Evolutionary conservation across 2,329 filamentous ascomycete genomes (phyloP), one percentile per base, ranked within the genome.

Genomic region (Periconia sp.): DNA sequence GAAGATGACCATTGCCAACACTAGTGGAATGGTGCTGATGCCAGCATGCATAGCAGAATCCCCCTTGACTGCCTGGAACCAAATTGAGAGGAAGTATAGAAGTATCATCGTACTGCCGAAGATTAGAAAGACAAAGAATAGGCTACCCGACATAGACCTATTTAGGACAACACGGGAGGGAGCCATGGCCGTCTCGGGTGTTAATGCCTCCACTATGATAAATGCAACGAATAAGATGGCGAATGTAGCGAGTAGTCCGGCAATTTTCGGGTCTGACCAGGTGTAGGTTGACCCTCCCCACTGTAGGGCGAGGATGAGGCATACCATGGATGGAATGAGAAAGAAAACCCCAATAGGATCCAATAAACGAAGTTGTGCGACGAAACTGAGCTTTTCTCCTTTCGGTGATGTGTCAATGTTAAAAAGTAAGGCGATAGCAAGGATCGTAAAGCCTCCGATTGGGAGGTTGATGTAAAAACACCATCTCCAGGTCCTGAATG

Each of bases 401-500:
- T 7, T 31, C 22, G 17, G 18, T 11, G 19, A n/a, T 18, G 11
- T 13, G 9, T 21, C 12, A 24, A n/a, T 3, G 11, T 15, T 15
- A 11, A 24, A 31, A 9, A 25, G 16, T 30, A 12, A 25, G 3
- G 7, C 12, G 16, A 23, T 15, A 8, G 18, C 30, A 16, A n/a
- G n/a, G n/a, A n/a, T n/a, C n/a, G n/a, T n/a, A n/a, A n/a, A n/a
- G n/a, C 7, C 15, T 17, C 73, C 74, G 26, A 77, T 68, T 0
- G 73, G 73, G 0, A 77, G 61, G 43, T 76, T 76, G 53, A 74
- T 72, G 56, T 71, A 70, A 43, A 70, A 69, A 13, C 38, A 46
- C 46, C 44, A 50, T 13, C 49, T 36, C 52, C 52, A 55, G 9
- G 43, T 43, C 12, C n/a, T n/a, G n/a, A n/a, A n/a, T n/a, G n/a